A percentile compares a stretch with the other conserved stretches of the same genome.
These are phyloP conservation scores for Onygena corvina DNA, from an alignment of 2,329 filamentous ascomycete genomes.

Conservation along the genomic window DNA sequence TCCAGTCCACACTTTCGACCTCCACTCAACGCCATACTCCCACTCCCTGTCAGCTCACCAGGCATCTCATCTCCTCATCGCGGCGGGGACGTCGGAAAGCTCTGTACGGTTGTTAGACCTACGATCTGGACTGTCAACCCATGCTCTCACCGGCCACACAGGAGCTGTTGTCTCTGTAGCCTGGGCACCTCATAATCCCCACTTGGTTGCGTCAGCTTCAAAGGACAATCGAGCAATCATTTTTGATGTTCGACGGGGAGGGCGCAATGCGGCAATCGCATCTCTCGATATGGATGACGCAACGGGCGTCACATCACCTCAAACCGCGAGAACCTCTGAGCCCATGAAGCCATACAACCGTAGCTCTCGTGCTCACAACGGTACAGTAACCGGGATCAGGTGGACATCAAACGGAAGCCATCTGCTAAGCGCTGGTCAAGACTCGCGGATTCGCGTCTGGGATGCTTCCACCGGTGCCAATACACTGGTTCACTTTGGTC, in stretches of 20 bases:
- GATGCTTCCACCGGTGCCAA: conserved; percentile 69
- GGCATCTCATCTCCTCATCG: conserved; percentile 64
- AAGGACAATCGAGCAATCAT: conserved; percentile 70
- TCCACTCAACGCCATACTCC: conserved; percentile 39
- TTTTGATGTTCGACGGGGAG: conserved; percentile 74
- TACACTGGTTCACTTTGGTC: conserved; percentile 77
- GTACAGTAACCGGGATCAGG: conserved; percentile 68
- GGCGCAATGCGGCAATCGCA: conserved; percentile 55
- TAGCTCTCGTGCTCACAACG: conserved; percentile 56
- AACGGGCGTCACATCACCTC: conserved; percentile 46
- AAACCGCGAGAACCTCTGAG: conserved; percentile 15
- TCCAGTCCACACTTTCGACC: conserved; percentile 35
- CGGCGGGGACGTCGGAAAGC: conserved; percentile 77
- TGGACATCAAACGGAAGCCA: conserved; percentile 73
- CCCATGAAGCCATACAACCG: conserved; percentile 34
- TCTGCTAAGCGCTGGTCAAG: conserved; percentile 70
- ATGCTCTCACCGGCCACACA: conserved; percentile 56
- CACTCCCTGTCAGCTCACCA: conserved; percentile 59
- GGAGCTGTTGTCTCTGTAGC: conserved; percentile 56
- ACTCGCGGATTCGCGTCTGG: conserved; percentile 79
- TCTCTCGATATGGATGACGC: conserved; percentile 76
- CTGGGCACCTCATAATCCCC: conserved; percentile 72
- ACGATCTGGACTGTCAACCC: conserved; percentile 63
- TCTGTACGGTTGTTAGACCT: conserved; percentile 76
- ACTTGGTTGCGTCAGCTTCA: conserved; percentile 73